A percentile compares a stretch with the other conserved stretches of the same genome.
These are phyloP conservation scores for Debaryomyces robertsiae DNA, from an alignment of 1,139 yeast species.

Conservation along the genomic window DNA sequence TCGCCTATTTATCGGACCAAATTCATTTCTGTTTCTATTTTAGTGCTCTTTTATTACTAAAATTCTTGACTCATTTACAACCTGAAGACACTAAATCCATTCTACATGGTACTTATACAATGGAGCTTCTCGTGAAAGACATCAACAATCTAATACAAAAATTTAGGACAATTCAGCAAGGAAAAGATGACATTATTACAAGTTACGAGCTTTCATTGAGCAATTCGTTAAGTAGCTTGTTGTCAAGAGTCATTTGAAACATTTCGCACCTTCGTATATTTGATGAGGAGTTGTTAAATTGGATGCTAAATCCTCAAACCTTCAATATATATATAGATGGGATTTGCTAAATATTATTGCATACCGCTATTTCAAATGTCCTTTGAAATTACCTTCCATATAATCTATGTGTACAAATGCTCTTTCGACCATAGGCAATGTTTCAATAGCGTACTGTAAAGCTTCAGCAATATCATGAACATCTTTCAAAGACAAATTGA, in stretches of 20 bases:
- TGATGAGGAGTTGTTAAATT: too few relatives aligned
- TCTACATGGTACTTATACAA: conserved; percentile 2
- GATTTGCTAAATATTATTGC: too few relatives aligned
- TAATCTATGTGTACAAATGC: conserved; percentile 84
- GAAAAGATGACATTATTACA: conserved; percentile 32
- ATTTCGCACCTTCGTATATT: too few relatives aligned
- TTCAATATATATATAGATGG: too few relatives aligned
- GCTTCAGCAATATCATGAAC: conserved; percentile 83
- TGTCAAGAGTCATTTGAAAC: too few relatives aligned
- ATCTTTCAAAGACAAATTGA: conserved; percentile 57
- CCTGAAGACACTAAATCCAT: neutral
- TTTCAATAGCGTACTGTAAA: conserved; percentile 75
- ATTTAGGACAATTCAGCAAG: conserved; percentile 30
- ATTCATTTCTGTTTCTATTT: conserved; percentile 60
- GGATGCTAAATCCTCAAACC: too few relatives aligned
- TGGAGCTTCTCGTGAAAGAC: conserved; percentile 12
- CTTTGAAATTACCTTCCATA: conserved; percentile 54
- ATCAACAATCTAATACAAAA: conserved; percentile 30
- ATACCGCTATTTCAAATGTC: conserved; percentile 40
- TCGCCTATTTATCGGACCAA: conserved; percentile 71
- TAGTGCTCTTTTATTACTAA: conserved; percentile 49
- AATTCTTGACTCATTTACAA: conserved; percentile 17
- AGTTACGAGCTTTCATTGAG: conserved; percentile 31
- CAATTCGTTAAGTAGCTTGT: too few relatives aligned
- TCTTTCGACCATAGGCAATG: conserved; percentile 74